Evolutionary conservation across 768 basidiomycete species (phyloP).

Genomic region (Butyriboletus loyo): DNA sequence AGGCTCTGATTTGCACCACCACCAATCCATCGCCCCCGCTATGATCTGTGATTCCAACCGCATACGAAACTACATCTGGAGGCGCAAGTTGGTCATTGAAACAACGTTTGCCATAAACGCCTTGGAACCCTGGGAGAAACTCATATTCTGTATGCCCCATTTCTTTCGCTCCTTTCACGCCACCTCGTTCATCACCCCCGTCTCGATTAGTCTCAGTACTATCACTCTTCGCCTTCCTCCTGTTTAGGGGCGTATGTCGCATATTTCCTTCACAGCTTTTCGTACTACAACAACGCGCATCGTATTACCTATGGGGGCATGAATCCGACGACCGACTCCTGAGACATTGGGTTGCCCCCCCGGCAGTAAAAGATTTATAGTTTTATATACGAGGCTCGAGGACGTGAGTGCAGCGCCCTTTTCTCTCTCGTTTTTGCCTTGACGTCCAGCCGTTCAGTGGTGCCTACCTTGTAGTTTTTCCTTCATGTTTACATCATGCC

Average conservation of each 20-base stretch:
- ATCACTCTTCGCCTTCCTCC: conserved; percentile 38
- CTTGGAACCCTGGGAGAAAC: conserved; percentile 69
- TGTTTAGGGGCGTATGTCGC: conserved; percentile 49
- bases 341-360: conserved; percentile 21
- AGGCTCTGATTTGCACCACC: neutral
- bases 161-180: neutral
- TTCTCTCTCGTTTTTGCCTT: neutral
- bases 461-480: neutral
- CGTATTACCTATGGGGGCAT: conserved; percentile 63
- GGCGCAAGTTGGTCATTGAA: conserved; percentile 53
- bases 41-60: conserved; percentile 16
- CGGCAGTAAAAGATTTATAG: conserved; percentile 28
- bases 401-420: conserved; percentile 7
- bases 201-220: conserved; percentile 38
- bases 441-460: conserved; percentile 1
- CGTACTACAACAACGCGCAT: conserved; percentile 49
- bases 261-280: conserved; percentile 59
- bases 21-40: neutral
- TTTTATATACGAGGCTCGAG: neutral
- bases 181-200: neutral
- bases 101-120: conserved; percentile 57
- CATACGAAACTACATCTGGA: conserved; percentile 44
- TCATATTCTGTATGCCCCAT: conserved; percentile 49
- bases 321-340: conserved; percentile 33
- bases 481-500: too few relatives aligned